Base-by-base conservation (phyloP, 2,329 filamentous ascomycete genomes). In the Hymenoscyphus fructigenus region DNA sequence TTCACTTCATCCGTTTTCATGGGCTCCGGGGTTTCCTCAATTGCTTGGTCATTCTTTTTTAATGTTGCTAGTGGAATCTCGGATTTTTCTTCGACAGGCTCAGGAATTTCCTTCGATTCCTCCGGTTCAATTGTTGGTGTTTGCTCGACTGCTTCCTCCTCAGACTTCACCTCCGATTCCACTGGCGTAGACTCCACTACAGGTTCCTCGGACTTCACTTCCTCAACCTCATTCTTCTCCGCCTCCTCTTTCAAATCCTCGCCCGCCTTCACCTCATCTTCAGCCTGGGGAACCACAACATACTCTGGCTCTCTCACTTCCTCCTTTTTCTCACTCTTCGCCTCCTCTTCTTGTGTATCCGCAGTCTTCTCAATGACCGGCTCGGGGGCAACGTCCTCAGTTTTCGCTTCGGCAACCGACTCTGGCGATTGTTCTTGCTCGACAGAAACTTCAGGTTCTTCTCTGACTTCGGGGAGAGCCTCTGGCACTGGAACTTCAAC, bases 91-190 rank as follows among this genome's bases (percentile, higher is more conserved):
- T 47, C 60, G 14, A 32, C 58, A 4, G 55, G 14, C 41, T 32
- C 64, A 36, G 53, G 7, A 29, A n/a, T 50, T n/a, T 23, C n/a
- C 12, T 50, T 50, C 3, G 44, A 50, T 50, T 44, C 15, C 12
- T 58, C 63, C 3, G 7, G 14, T 9, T 38, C 34, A 47, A 28
- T 7, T 5, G 7, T 15, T 26, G 17, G 32, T 34, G 23, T 28
- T 57, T 26, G 12, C 26, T 57, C 55, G 2, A 57, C 26, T 10
- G 1, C 3, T n/a, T 7, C 0, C 5, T 15, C 28, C 20, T 59
- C 57, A 57, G 53, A 28, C 28, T 66, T 60, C 6, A 50, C 44
- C 41, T 57, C 60, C 41, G 60, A 44, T 34, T 29, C 47, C 34
- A 20, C 38, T 32, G 34, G 20, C 20, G 36, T 28, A 17, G 2